phyloP scores from a whole-genome alignment of 108 stramenopile genomes.

The Ochromonas danica region DNA sequence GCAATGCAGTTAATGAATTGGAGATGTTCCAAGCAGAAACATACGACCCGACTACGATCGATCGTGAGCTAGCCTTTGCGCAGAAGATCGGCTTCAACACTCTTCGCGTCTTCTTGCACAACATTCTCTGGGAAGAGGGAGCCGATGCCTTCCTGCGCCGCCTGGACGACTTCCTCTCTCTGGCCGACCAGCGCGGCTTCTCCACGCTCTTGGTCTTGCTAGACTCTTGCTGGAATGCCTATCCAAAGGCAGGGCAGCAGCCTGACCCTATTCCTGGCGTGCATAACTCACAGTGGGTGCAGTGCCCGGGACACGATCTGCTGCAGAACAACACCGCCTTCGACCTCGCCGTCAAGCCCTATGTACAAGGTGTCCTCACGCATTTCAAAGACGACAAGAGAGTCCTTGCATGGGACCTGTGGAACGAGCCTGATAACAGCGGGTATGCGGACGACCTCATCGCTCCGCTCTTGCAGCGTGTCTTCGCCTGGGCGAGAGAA shows the following conservation, averaged over 20 bases:
- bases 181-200: background rate
- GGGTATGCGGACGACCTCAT: constrained; percentile 11
- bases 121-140: constrained; percentile 1
- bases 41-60: constrained; percentile 7
- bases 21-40: constrained; percentile 8
- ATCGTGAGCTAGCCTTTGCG: constrained; percentile 22
- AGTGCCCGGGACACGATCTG: constrained; percentile 3
- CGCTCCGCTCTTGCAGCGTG: background rate
- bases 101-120: constrained; percentile 12
- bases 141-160: background rate
- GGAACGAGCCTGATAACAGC: constrained; percentile 28
- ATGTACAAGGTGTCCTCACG: background rate
- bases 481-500: background rate
- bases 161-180: background rate
- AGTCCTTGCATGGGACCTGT: constrained; percentile 22
- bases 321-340: background rate
- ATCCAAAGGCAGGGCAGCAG: background rate
- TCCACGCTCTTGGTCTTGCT: background rate
- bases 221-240: constrained; percentile 31
- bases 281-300: constrained; percentile 32
- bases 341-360: background rate
- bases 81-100: constrained; percentile 3
- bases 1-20: constrained; percentile 27
- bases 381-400: constrained; percentile 2
- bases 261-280: constrained; percentile 31